Conservation (phyloP, 805 yeast species). For the Zygoascus bituminiphila region DNA sequence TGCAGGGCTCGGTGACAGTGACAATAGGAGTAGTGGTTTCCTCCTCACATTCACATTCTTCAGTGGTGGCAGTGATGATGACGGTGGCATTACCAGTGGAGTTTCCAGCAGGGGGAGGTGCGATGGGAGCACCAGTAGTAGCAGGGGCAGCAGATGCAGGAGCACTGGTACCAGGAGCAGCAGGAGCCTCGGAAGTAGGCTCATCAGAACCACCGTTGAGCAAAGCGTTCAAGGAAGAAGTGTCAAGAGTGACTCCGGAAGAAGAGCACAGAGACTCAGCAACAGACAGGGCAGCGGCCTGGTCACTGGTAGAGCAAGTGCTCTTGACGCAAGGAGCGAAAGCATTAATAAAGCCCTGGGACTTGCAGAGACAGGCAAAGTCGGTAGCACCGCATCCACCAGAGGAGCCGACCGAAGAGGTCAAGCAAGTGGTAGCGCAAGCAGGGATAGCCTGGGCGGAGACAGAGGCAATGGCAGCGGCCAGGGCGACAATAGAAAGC, state of each 20-base stretch:
- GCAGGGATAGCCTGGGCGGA: constrained; percentile 22
- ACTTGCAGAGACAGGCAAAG: constrained; percentile 5
- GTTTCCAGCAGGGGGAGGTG: neutral
- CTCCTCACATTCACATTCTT: neutral
- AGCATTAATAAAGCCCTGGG: neutral
- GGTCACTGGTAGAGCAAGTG: neutral
- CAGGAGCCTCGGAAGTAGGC: constrained; percentile 8
- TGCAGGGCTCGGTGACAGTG: neutral
- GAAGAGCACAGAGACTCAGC: neutral
- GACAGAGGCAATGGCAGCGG: neutral
- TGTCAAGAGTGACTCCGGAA: constrained; percentile 1
- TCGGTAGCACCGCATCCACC: constrained; percentile 20
- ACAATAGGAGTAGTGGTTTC: neutral
- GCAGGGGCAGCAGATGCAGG: neutral
- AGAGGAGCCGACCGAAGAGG: constrained; percentile 25
- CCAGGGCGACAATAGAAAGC: neutral
- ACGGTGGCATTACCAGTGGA: neutral
- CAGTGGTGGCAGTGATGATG: neutral
- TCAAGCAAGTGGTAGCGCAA: constrained; percentile 34
- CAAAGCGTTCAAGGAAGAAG: neutral
- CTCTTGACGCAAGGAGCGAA: constrained; percentile 5
- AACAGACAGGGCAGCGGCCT: neutral
- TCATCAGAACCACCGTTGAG: neutral
- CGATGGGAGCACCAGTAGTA: neutral
- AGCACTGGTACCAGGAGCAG: constrained; percentile 32